Conservation (phyloP, 2,329 filamentous ascomycete genomes). For the Talaromyces sp. region DNA sequence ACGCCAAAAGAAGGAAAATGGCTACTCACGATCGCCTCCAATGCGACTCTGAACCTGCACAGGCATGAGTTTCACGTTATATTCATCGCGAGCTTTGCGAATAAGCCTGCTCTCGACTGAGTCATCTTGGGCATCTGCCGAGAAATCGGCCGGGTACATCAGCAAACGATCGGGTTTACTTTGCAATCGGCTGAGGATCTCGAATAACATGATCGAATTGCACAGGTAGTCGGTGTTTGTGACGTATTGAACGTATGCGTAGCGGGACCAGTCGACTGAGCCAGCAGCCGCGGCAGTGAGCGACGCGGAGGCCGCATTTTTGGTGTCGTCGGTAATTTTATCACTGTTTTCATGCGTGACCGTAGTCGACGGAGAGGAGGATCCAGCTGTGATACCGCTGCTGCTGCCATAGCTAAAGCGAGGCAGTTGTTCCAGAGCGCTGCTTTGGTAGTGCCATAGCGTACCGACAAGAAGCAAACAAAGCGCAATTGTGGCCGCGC, state of each 20-base stretch:
- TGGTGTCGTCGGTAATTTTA: background rate
- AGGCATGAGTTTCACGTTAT: slow-evolving; percentile 43
- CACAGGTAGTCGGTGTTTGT: slow-evolving; percentile 27
- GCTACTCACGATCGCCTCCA: background rate
- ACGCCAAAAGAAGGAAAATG: background rate
- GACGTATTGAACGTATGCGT: slow-evolving; percentile 29
- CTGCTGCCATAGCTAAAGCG: background rate
- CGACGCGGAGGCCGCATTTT: background rate
- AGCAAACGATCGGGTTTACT: slow-evolving; percentile 26
- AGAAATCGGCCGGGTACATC: slow-evolving; percentile 20
- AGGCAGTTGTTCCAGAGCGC: background rate
- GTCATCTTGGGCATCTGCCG: background rate
- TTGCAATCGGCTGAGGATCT: slow-evolving; percentile 21
- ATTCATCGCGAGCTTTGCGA: slow-evolving; percentile 41
- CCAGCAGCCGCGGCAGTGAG: background rate
- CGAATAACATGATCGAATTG: slow-evolving; percentile 31
- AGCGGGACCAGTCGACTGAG: slow-evolving; percentile 23
- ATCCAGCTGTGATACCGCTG: background rate
- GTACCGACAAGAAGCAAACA: background rate
- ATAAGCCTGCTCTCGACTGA: slow-evolving; percentile 31
- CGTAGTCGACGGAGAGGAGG: background rate
- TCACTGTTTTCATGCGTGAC: background rate
- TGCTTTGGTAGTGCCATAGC: background rate
- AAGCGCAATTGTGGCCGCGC: background rate
- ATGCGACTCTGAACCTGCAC: slow-evolving; percentile 25